phyloP scores from a whole-genome alignment of 805 yeast species.

The Cyberlindnera mississippiensis region DNA sequence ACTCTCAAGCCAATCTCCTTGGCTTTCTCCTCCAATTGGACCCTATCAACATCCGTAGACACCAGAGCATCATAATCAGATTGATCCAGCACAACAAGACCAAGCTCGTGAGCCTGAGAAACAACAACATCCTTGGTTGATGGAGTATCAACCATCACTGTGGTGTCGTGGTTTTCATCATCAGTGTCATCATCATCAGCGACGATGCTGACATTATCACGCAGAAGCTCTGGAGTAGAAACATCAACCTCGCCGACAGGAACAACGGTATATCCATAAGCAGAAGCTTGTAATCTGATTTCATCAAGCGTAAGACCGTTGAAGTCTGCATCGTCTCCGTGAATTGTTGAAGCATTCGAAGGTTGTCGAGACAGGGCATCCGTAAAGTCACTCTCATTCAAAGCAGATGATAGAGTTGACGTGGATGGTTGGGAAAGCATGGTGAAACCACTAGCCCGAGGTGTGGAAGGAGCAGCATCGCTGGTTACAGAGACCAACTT shows the following conservation, averaged over 20 bases:
- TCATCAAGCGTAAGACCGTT: conserved; percentile 17
- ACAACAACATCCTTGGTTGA: conserved; percentile 8
- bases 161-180: conserved; percentile 15
- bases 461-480: not conserved
- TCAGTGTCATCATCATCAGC: conserved; percentile 16
- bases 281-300: conserved; percentile 17
- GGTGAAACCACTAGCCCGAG: not conserved
- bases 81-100: conserved; percentile 27
- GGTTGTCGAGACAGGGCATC: conserved; percentile 29
- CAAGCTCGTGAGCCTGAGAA: conserved; percentile 18
- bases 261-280: conserved; percentile 17
- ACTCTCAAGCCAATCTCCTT: conserved; percentile 21
- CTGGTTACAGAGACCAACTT: conserved; percentile 29
- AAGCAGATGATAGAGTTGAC: conserved; percentile 23
- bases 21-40: conserved; percentile 10
- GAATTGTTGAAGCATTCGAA: conserved; percentile 25
- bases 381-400: conserved; percentile 28
- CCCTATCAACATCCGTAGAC: not conserved
- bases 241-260: conserved; percentile 5
- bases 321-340: conserved; percentile 9
- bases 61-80: conserved; percentile 18
- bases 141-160: conserved; percentile 1
- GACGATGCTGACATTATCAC: conserved; percentile 8
- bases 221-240: conserved; percentile 3
- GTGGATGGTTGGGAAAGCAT: conserved; percentile 19